These are phyloP conservation scores for Nematocida parisii DNA, from an alignment of 371 early-diverging fungal species.

Conservation along the genomic window DNA sequence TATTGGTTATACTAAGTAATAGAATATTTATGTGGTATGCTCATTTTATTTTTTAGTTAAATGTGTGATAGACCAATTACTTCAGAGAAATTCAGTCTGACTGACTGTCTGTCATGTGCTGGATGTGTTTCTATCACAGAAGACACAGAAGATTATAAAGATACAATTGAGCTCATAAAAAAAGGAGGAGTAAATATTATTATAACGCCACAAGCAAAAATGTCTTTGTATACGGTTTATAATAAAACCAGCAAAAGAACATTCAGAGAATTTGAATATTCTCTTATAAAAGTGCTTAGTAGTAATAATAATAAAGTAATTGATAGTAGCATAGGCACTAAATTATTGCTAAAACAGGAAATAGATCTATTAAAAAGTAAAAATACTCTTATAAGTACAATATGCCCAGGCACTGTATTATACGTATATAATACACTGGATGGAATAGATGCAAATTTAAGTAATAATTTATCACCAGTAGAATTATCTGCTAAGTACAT, in stretches of 20 bases:
- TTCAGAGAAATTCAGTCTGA: not conserved
- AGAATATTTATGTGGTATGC: too few relatives aligned
- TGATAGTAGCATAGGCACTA: slow-evolving; percentile 24
- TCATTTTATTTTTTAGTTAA: slow-evolving; percentile 4
- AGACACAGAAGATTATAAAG: not conserved
- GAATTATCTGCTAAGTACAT: slow-evolving; percentile 41
- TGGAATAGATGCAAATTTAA: slow-evolving; percentile 13
- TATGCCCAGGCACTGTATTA: slow-evolving; percentile 53
- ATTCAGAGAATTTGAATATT: slow-evolving; percentile 45
- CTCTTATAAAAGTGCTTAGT: not conserved
- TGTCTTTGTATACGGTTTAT: slow-evolving; percentile 2
- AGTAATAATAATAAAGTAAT: not conserved
- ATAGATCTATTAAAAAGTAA: not conserved
- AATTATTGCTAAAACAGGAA: not conserved
- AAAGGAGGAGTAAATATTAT: slow-evolving; percentile 13
- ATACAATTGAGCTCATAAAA: slow-evolving; percentile 1
- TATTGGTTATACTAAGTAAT: too few relatives aligned
- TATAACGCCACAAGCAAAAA: slow-evolving; percentile 44
- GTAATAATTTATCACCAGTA: slow-evolving; percentile 19
- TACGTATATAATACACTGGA: slow-evolving; percentile 27
- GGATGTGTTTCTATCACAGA: slow-evolving; percentile 12
- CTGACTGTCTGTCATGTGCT: slow-evolving; percentile 20
- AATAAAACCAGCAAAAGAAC: not conserved
- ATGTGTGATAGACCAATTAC: slow-evolving; percentile 20
- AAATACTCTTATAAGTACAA: slow-evolving; percentile 1